These are phyloP conservation scores for Linum tenue DNA, from an alignment of 345 rosid genomes.

Conservation along the genomic window DNA sequence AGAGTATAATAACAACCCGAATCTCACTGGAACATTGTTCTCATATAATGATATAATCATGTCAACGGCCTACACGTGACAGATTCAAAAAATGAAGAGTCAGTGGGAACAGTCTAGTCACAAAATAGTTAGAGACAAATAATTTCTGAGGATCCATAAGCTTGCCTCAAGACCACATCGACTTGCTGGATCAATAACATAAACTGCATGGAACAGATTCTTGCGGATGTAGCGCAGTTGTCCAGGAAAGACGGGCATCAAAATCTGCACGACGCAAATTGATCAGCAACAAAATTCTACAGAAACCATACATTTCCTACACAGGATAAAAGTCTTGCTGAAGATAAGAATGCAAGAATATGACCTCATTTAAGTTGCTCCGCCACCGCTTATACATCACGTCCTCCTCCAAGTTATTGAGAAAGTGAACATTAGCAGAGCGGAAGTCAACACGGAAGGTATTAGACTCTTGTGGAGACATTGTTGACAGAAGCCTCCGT, in stretches of 20 bases:
- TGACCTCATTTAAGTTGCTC: slow-evolving; percentile 83
- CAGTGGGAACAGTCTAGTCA: neutral
- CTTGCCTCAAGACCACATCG: slow-evolving; percentile 84
- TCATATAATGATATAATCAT: slow-evolving; percentile 64
- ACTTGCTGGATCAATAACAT: slow-evolving; percentile 83
- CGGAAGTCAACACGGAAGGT: slow-evolving; percentile 80
- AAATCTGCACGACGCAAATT: slow-evolving; percentile 47
- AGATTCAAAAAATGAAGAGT: neutral
- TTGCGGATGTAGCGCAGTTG: slow-evolving; percentile 89
- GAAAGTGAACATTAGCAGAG: slow-evolving; percentile 76
- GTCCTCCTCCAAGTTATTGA: slow-evolving; percentile 97
- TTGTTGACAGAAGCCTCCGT: slow-evolving; percentile 55
- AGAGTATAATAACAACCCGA: slow-evolving; percentile 83
- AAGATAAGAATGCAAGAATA: slow-evolving; percentile 8
- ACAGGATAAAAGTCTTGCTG: neutral
- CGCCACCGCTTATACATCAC: slow-evolving; percentile 91
- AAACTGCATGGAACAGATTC: slow-evolving; percentile 93
- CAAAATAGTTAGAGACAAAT: slow-evolving; percentile 1
- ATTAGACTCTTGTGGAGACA: slow-evolving; percentile 64
- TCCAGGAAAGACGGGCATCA: slow-evolving; percentile 97
- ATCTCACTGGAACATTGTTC: slow-evolving; percentile 77
- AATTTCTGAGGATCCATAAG: slow-evolving; percentile 1
- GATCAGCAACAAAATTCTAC: slow-evolving; percentile 13
- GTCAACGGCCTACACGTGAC: slow-evolving; percentile 47
- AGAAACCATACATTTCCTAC: slow-evolving; percentile 12